These are phyloP conservation scores for Backusella luteola DNA, from an alignment of 192 early-diverging fungal genomes.

Conservation along the genomic window DNA sequence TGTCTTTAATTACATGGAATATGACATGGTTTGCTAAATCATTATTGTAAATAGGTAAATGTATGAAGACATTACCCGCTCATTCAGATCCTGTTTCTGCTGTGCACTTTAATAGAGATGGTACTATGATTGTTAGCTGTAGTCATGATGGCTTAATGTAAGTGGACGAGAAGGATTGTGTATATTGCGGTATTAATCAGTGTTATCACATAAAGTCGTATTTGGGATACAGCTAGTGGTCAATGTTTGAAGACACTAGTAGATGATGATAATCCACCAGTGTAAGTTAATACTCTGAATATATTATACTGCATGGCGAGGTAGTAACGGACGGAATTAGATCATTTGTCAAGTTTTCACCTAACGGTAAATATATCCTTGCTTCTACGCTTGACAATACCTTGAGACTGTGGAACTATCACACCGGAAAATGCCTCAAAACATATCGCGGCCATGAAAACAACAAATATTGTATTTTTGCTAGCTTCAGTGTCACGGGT, in stretches of 20 bases:
- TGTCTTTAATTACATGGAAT: too few species aligned
- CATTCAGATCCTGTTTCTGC: conserved; percentile 96
- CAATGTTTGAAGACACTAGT: conserved; percentile 97
- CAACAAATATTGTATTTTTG: conserved; percentile 89
- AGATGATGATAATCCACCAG: conserved; percentile 92
- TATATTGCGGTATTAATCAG: neutral
- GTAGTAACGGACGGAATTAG: conserved; percentile 31
- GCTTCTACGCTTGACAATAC: conserved; percentile 93
- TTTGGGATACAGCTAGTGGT: conserved; percentile 98
- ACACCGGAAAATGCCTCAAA: conserved; percentile 95
- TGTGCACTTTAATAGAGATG: conserved; percentile 96
- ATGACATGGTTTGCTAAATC: too few species aligned
- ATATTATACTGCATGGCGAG: neutral
- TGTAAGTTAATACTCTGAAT: conserved; percentile 50
- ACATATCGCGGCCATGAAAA: conserved; percentile 91
- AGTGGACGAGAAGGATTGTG: conserved; percentile 1
- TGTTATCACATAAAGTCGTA: conserved; percentile 60
- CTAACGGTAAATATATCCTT: conserved; percentile 98
- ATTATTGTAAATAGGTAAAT: conserved; percentile 60
- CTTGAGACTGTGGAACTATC: conserved; percentile 92
- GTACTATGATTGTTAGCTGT: conserved; percentile 92
- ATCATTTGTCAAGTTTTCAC: conserved; percentile 97
- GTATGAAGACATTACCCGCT: conserved; percentile 86
- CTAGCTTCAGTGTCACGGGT: conserved; percentile 89
- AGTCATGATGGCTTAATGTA: conserved; percentile 96